Evolutionary conservation across 352 stramenopile genomes (phyloP).

Genomic region (Pythium rhizo-oryzae): DNA sequence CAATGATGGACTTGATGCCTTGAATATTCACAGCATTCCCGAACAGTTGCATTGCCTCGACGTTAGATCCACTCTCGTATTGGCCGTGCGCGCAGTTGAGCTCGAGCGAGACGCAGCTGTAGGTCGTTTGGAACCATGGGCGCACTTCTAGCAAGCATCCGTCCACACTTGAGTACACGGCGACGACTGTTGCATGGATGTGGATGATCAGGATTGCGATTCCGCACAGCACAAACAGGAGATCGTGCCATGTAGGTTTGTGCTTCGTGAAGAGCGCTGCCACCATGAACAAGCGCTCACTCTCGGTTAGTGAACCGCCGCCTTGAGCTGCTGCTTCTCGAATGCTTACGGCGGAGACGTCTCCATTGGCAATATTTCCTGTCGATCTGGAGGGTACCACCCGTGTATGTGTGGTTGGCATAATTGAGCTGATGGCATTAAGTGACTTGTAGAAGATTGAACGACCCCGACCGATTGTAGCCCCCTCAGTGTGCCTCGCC

Average conservation of each 20-base stretch:
- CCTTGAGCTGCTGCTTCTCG: not conserved
- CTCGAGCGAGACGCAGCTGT: conserved; percentile 24
- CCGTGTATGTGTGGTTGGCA: not conserved
- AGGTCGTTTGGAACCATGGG: conserved; percentile 24
- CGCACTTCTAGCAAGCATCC: conserved; percentile 21
- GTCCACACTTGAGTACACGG: not conserved
- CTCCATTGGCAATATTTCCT: not conserved
- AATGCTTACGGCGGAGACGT: not conserved
- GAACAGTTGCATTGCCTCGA: not conserved
- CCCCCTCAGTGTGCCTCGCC: not conserved
- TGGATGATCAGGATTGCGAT: conserved; percentile 16
- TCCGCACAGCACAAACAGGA: conserved; percentile 9
- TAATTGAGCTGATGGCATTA: not conserved
- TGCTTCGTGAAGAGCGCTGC: not conserved
- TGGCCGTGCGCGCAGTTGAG: conserved; percentile 19
- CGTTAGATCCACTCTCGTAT: not conserved
- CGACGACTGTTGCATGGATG: conserved; percentile 12
- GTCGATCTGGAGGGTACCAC: not conserved
- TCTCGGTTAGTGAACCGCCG: not conserved
- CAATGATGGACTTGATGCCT: conserved; percentile 9
- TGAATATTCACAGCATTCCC: not conserved
- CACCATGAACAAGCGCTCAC: not conserved
- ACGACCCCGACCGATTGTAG: not conserved
- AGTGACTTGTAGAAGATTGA: not conserved
- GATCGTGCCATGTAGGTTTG: not conserved